Evolutionary conservation across 2,329 filamentous ascomycete species (phyloP), one percentile per base, ranked within the genome.

Genomic region (Diplocarpon rosae): DNA sequence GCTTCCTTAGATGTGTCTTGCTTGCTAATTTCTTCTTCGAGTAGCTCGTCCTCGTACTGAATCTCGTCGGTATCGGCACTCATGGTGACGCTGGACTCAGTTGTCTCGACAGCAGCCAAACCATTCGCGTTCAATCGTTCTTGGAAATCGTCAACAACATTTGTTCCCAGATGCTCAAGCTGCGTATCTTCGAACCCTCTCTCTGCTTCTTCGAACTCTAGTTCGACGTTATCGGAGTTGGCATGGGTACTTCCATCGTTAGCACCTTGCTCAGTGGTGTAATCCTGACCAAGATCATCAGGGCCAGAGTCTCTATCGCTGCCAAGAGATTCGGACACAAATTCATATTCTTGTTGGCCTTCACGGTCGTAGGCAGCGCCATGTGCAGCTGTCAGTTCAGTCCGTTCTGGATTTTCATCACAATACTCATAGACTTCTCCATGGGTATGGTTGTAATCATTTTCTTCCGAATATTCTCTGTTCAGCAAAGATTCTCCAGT

Each of bases 51-150:
- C 35, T 60, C 63, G 30, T 49, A 50, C 13, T 55, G 59, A 8
- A 62, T 63, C 12, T 60, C 62, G 43, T 63, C 64, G 27, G 59
- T 63, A 44, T 63, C 64, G 24, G 60, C 63, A 39, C 56, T 57
- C 9, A 62, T 58, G 10, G 63, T 65, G 15, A 56, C 60, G 44
- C 57, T 59, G n/a, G 51, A 59, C 32, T 61, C 62, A 14, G 47
- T 52, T 30, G 56, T 45, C 30, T 55, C 55, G 37, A 51, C 48
- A 13, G 43, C 37, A 44, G 42, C 45, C 34, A 45, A 43, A 41
- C 42, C 45, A 37, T 27, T 45, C 31, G 43, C 29, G 16, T 30
- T 42, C 16, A 42, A 48, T n/a, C 24, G 16, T 17, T 36, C 30
- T 27, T 31, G 15, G 32, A 14, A 15, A 17, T 20, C 14, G 15